These are phyloP conservation scores for Tinospora cordifolia DNA, from an alignment of 164 flowering plant genomes.

Conservation along the genomic window DNA sequence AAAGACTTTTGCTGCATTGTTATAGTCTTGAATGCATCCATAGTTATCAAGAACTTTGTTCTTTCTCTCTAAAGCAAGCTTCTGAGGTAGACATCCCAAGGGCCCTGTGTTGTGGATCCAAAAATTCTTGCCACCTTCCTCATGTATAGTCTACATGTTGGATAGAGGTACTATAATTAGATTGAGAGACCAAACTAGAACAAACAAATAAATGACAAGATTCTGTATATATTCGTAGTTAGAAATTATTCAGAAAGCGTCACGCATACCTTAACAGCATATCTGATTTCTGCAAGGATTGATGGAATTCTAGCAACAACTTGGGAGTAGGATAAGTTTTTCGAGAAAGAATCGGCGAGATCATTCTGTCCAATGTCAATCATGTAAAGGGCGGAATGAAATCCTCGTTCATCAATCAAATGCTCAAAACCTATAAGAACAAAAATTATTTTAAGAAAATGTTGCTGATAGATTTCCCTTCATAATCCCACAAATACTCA, in stretches of 20 bases:
- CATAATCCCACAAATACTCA: not conserved
- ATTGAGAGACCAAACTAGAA: conserved; percentile 2
- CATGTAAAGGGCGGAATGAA: conserved; percentile 40
- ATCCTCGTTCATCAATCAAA: conserved; percentile 32
- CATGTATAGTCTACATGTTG: conserved; percentile 34
- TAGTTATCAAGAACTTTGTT: conserved; percentile 25
- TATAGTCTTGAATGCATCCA: conserved; percentile 42
- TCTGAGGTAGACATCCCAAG: conserved; percentile 48
- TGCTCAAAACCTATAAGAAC: conserved; percentile 8
- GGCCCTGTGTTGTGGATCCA: conserved; percentile 64
- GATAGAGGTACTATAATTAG: not conserved
- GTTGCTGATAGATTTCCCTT: not conserved
- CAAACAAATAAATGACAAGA: not conserved
- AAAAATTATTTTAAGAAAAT: not conserved
- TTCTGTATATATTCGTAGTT: too few relatives aligned
- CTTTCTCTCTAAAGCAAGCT: conserved; percentile 28
- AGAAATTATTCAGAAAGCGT: not conserved
- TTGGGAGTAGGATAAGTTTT: conserved; percentile 26
- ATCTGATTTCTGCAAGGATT: conserved; percentile 40
- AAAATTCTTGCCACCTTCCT: conserved; percentile 50
- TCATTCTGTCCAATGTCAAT: conserved; percentile 66
- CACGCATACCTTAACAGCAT: conserved; percentile 24
- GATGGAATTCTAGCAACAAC: conserved; percentile 39
- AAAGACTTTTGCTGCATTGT: conserved; percentile 39
- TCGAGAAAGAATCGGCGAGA: conserved; percentile 31